A percentile compares a stretch with the other conserved stretches of the same genome.
Conservation (phyloP, 495 filamentous ascomycete genomes). For the Penicillium daleae region DNA sequence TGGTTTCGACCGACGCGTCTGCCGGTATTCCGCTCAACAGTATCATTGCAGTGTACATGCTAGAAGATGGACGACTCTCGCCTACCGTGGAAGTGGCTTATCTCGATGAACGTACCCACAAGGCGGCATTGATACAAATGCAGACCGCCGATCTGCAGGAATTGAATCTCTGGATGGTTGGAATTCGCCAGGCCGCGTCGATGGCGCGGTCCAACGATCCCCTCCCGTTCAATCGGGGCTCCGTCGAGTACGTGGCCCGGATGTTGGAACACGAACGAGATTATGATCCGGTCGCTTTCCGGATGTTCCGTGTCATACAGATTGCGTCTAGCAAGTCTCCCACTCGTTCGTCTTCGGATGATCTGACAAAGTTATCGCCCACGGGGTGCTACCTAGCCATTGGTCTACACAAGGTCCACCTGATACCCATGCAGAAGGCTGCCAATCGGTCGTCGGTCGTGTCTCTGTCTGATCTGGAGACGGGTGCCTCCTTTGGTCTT, state of each 20-base stretch:
- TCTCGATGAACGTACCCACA: conserved; percentile 71
- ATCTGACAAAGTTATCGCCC: conserved; percentile 72
- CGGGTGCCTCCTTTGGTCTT: conserved; percentile 66
- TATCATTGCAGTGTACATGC: conserved; percentile 74
- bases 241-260: conserved; percentile 65
- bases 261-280: conserved; percentile 70
- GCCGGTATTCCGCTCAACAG: conserved; percentile 67
- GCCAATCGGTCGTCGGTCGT: conserved; percentile 58
- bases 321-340: conserved; percentile 62
- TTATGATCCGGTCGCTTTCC: conserved; percentile 70
- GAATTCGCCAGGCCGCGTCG: conserved; percentile 64
- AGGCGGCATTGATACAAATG: conserved; percentile 64
- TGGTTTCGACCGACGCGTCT: conserved; percentile 51
- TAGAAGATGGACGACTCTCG: conserved; percentile 78
- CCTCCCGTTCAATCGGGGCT: conserved; percentile 59
- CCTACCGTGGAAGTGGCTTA: conserved; percentile 79
- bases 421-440: conserved; percentile 72
- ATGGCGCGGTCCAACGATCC: conserved; percentile 56
- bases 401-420: conserved; percentile 79
- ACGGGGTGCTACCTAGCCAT: conserved; percentile 84
- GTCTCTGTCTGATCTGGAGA: conserved; percentile 53
- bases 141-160: conserved; percentile 75
- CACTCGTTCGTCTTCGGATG: conserved; percentile 71
- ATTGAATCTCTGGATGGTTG: conserved; percentile 72
- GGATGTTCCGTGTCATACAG: conserved; percentile 84